phyloP scores from a whole-genome alignment of 352 stramenopile genomes.

The Plasmopara muralis region DNA sequence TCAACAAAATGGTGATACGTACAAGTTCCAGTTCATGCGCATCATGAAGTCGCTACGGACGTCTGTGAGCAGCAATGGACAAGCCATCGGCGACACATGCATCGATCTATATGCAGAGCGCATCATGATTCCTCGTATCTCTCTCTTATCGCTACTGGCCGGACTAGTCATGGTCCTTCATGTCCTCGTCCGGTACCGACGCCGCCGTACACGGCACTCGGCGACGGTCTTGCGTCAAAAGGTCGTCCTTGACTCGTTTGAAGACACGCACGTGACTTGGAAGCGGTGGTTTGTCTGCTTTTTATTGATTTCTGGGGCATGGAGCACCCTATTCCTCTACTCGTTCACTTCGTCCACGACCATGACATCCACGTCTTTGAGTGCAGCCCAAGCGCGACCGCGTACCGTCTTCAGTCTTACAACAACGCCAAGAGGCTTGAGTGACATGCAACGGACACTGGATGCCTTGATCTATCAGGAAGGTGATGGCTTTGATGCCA shows the following conservation, averaged over 20 bases:
- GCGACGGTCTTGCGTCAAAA: slow-evolving; percentile 15
- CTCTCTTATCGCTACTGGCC: slow-evolving; percentile 24
- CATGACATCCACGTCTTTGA: slow-evolving; percentile 12
- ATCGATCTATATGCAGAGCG: slow-evolving; percentile 37
- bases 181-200: slow-evolving; percentile 10
- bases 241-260: slow-evolving; percentile 9
- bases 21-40: not conserved
- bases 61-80: slow-evolving; percentile 9
- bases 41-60: slow-evolving; percentile 14
- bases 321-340: slow-evolving; percentile 32
- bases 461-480: slow-evolving; percentile 35
- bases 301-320: slow-evolving; percentile 24
- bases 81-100: slow-evolving; percentile 18
- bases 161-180: slow-evolving; percentile 11
- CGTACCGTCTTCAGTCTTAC: slow-evolving; percentile 59
- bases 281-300: slow-evolving; percentile 26
- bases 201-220: slow-evolving; percentile 10
- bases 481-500: slow-evolving; percentile 30
- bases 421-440: slow-evolving; percentile 31
- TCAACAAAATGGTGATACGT: too few relatives aligned
- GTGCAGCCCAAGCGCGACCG: slow-evolving; percentile 18
- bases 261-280: slow-evolving; percentile 5
- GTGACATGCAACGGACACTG: slow-evolving; percentile 32
- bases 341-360: slow-evolving; percentile 31
- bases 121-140: slow-evolving; percentile 38